phyloP scores from a whole-genome alignment of 768 basidiomycete genomes.

The Russula sp. region DNA sequence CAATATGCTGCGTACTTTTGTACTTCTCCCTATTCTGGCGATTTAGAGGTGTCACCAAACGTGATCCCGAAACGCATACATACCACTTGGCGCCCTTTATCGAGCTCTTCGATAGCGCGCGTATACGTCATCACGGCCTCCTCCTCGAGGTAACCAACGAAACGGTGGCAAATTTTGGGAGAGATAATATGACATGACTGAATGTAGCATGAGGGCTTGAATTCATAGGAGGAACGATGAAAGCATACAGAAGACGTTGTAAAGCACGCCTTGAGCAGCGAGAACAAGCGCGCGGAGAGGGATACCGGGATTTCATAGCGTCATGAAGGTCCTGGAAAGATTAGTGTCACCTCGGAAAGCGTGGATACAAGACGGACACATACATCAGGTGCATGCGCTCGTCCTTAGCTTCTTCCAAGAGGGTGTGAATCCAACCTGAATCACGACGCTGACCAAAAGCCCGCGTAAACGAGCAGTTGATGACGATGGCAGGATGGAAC shows the following conservation, averaged over 20 bases:
- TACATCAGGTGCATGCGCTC: conserved; percentile 95
- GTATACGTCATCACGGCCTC: conserved; percentile 94
- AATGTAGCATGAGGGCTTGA: background rate
- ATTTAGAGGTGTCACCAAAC: background rate
- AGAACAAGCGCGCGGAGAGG: conserved; percentile 81
- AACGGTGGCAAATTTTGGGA: conserved; percentile 76
- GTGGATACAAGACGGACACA: conserved; percentile 22
- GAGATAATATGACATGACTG: conserved; percentile 74
- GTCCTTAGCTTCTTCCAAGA: conserved; percentile 92
- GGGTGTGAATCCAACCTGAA: conserved; percentile 83
- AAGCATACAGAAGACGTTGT: conserved; percentile 75
- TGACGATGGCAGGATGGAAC: conserved; percentile 12
- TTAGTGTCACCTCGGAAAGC: conserved; percentile 9
- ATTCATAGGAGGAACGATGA: background rate
- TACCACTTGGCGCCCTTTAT: conserved; percentile 78
- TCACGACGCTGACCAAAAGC: conserved; percentile 39
- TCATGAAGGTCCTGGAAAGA: conserved; percentile 83
- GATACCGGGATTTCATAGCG: conserved; percentile 70
- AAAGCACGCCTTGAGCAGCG: conserved; percentile 88
- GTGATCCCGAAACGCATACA: conserved; percentile 10
- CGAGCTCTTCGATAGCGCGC: conserved; percentile 75
- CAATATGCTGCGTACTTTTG: conserved; percentile 44
- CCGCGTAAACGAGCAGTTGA: conserved; percentile 1
- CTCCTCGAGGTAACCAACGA: conserved; percentile 90
- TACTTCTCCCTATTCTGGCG: conserved; percentile 51